A percentile compares a stretch with the other conserved stretches of the same genome.
These are phyloP conservation scores for Exserohilum rostratum DNA, from an alignment of 2,329 filamentous ascomycete species.

Conservation along the genomic window DNA sequence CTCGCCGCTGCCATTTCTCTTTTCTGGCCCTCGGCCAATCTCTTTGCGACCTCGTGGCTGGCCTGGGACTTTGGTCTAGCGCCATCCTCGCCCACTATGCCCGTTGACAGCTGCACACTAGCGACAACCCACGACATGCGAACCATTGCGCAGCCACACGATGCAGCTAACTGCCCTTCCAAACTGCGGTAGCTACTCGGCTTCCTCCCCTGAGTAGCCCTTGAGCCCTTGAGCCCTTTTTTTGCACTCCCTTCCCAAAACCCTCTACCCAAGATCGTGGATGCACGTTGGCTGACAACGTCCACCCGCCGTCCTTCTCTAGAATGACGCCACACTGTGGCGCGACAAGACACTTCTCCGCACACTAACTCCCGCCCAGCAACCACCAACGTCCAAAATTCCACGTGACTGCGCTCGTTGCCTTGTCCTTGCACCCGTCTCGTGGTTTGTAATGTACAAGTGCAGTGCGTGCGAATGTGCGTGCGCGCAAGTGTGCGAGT, in stretches of 20 bases:
- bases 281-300: constrained; percentile 7
- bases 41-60: constrained; percentile 1
- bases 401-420: background rate
- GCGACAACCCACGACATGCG: constrained; percentile 13
- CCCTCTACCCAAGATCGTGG: constrained; percentile 18
- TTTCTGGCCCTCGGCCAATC: constrained; percentile 15
- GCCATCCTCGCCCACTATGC: constrained; percentile 39
- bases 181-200: background rate
- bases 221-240: background rate
- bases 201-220: background rate
- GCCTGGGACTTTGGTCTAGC: constrained; percentile 18
- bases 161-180: constrained; percentile 19
- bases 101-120: constrained; percentile 25
- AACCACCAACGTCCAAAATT: background rate
- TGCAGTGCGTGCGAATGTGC: constrained; percentile 1
- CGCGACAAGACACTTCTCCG: constrained; percentile 1
- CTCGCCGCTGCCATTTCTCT: constrained; percentile 10
- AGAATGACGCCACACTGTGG: constrained; percentile 12
- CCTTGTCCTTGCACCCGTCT: background rate
- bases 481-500: background rate
- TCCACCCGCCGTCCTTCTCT: constrained; percentile 3
- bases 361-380: background rate
- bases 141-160: constrained; percentile 14
- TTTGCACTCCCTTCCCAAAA: no score
- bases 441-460: background rate